These are phyloP conservation scores for Carpinus viminea DNA, from an alignment of 306 rosid genomes.

Conservation along the genomic window DNA sequence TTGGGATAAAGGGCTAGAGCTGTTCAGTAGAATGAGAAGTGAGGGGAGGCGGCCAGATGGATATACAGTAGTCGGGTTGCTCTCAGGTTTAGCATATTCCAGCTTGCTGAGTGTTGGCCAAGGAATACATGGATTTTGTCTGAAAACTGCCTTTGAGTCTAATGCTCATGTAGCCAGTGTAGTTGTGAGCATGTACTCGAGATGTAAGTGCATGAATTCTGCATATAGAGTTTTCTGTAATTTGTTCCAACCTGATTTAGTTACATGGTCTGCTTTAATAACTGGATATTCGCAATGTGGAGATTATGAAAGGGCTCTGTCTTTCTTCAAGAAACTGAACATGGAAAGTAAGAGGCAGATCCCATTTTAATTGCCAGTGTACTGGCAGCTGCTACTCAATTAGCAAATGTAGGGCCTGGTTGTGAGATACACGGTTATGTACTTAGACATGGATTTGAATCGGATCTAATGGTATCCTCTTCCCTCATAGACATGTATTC, in stretches of 20 bases:
- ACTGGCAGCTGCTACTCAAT: constrained; percentile 71
- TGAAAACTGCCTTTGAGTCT: constrained; percentile 55
- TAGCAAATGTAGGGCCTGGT: constrained; percentile 54
- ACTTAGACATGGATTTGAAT: constrained; percentile 68
- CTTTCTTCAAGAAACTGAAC: constrained; percentile 59
- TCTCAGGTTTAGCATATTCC: constrained; percentile 52
- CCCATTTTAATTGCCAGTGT: constrained; percentile 65
- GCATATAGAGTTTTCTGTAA: constrained; percentile 63
- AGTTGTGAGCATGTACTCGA: constrained; percentile 80
- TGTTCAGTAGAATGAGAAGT: constrained; percentile 56
- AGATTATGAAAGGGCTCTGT: constrained; percentile 49
- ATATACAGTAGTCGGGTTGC: constrained; percentile 73
- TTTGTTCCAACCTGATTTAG: constrained; percentile 68
- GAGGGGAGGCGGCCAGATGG: constrained; percentile 64
- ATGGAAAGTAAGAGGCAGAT: constrained; percentile 58
- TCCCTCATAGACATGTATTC: constrained; percentile 80
- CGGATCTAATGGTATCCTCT: constrained; percentile 70
- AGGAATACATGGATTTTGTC: constrained; percentile 67
- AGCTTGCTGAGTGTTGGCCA: constrained; percentile 53
- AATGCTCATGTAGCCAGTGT: constrained; percentile 67
- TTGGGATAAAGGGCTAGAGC: constrained; percentile 56
- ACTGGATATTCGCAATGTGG: constrained; percentile 72
- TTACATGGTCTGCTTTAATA: constrained; percentile 84
- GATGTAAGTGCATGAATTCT: constrained; percentile 62
- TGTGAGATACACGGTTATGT: constrained; percentile 69